Base-by-base conservation (phyloP, 164 flowering plant species). In the Cinnamomum chago region DNA sequence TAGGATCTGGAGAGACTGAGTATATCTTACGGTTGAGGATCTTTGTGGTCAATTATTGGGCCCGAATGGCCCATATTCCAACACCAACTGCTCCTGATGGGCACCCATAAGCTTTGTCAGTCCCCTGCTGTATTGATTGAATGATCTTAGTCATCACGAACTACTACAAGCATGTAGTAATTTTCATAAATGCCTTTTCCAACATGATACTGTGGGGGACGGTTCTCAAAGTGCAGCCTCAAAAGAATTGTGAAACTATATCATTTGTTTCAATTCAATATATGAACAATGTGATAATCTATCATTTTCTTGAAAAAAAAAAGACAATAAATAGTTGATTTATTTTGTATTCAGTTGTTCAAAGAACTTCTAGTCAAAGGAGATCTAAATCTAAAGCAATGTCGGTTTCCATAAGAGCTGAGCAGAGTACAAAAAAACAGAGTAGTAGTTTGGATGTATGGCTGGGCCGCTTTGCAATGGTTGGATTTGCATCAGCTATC, bases 391-490 rank as follows among this genome's bases (percentile, higher is more conserved):
- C 72, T 75, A 87, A 76, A 78, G 79, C 87, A 52, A 68, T 51
- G 58, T 50, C 87, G 28, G 72, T 86, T 75, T 82, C 93, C 68
- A 81, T 91, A 67, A 88, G 90, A 80, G 86, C 91, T 68, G 96
- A 92, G 83, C 97, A 89, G 80, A 80, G 90, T 73, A 75, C 90
- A 22, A 80, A 89, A 35, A 86, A 77, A 28, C 62, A 68, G 22
- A 83, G 94, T 20, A 83, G 75, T 81, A 77, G 90, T 72, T 80
- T 95, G 85, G 98, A 92, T 81, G 85, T 91, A 73, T 95, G 99
- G 99, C 83, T 95, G 2, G 99, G 99, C 5, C 87, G 99, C 35
- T 24, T 86, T 72, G 98, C 97, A n/a, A 95, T 95, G 98, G 79
- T 89, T 79, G 96, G 98, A 65, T 95, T 95, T 88, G 94, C 90